These are phyloP conservation scores for Marchantia polymorpha DNA, from an alignment of 225 moss, liverwort and hornwort genomes.

Conservation along the genomic window DNA sequence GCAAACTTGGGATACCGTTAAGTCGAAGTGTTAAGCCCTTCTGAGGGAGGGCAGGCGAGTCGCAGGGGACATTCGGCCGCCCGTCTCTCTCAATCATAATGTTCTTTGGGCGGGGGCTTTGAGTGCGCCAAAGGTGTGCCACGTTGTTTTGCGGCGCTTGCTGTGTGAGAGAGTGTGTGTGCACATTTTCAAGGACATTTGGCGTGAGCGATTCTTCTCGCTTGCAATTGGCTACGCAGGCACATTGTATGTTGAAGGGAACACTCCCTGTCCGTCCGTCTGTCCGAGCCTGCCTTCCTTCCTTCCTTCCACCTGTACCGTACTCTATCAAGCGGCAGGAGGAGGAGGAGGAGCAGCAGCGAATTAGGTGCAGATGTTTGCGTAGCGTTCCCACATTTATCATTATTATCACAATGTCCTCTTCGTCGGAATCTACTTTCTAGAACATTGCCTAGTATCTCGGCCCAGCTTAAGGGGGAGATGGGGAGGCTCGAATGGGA, in stretches of 20 bases:
- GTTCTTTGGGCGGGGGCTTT: slow-evolving; percentile 4
- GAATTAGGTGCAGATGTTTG: slow-evolving; percentile 13
- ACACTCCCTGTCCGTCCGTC: not conserved
- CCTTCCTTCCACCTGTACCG: not conserved
- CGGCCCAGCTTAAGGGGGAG: not conserved
- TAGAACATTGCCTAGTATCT: slow-evolving; percentile 14
- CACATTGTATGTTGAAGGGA: not conserved
- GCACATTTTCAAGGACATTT: slow-evolving; percentile 5
- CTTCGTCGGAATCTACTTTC: slow-evolving; percentile 4
- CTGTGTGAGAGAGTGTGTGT: not conserved
- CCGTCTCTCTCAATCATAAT: slow-evolving; percentile 9
- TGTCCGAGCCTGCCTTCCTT: not conserved
- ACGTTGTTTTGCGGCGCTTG: slow-evolving; percentile 13
- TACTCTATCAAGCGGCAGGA: not conserved
- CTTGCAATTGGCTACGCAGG: not conserved
- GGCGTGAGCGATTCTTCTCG: not conserved
- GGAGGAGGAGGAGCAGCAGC: not conserved
- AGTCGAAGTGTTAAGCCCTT: too few species aligned
- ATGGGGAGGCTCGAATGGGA: not conserved
- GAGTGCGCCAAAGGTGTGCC: slow-evolving; percentile 13
- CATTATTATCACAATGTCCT: not conserved
- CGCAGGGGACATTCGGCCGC: not conserved
- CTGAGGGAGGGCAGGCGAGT: too few species aligned
- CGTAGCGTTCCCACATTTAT: not conserved
- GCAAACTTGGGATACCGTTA: too few species aligned